These are phyloP conservation scores for Westerdykella ornata DNA, from an alignment of 2,329 filamentous ascomycete genomes.

Conservation along the genomic window DNA sequence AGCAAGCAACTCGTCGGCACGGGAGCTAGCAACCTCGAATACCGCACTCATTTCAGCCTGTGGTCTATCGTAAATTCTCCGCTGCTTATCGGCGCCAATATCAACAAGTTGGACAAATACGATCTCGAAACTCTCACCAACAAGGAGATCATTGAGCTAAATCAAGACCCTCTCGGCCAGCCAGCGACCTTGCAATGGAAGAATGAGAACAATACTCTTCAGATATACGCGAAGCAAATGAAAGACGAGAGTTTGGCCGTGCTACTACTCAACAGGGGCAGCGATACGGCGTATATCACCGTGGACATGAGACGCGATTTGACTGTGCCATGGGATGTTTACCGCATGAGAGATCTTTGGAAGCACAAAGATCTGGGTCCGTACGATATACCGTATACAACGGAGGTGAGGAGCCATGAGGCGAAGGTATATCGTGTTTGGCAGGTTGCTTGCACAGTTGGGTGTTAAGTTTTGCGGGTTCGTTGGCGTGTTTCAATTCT, in stretches of 20 bases:
- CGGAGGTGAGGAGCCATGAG: conserved; percentile 16
- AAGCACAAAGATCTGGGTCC: conserved; percentile 16
- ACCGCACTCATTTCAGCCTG: conserved; percentile 39
- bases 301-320: conserved; percentile 16
- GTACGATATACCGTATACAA: conserved; percentile 20
- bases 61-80: conserved; percentile 40
- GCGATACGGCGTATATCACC: conserved; percentile 12
- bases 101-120: conserved; percentile 28
- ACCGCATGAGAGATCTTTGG: conserved; percentile 17
- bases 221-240: conserved; percentile 15
- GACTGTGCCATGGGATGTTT: conserved; percentile 19
- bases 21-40: conserved; percentile 25
- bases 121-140: conserved; percentile 40
- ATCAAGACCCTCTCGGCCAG: conserved; percentile 29
- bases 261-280: conserved; percentile 14
- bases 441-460: conserved; percentile 16
- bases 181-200: conserved; percentile 9
- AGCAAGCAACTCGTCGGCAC: conserved; percentile 18
- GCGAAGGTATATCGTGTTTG: conserved; percentile 14
- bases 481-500: no score
- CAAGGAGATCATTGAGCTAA: conserved; percentile 40
- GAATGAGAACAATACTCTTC: conserved; percentile 9
- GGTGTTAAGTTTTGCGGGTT: conserved; percentile 7
- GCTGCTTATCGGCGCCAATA: conserved; percentile 37
- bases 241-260: conserved; percentile 13